Conservation (phyloP, 768 basidiomycete genomes). For the Tephrocybe rancida region DNA sequence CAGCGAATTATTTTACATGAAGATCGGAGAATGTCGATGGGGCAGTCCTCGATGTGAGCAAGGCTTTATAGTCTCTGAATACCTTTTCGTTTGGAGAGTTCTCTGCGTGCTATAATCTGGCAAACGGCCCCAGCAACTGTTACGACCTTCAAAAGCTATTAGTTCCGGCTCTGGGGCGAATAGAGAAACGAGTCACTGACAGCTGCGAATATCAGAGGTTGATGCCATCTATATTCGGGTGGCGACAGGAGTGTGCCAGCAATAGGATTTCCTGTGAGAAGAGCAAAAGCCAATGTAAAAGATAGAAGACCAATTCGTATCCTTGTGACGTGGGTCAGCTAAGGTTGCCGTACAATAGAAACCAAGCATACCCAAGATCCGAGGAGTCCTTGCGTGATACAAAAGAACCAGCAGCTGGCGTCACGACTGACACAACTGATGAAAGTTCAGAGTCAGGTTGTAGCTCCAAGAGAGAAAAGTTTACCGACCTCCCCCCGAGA, state of each 20-base stretch:
- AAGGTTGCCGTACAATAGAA: background rate
- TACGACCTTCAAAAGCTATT: constrained; percentile 25
- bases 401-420: constrained; percentile 40
- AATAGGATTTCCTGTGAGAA: constrained; percentile 54
- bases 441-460: constrained; percentile 1
- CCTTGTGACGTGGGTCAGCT: constrained; percentile 23
- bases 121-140: constrained; percentile 36
- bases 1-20: background rate
- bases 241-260: constrained; percentile 49
- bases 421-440: constrained; percentile 41
- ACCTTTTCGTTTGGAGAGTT: constrained; percentile 30
- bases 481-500: constrained; percentile 52
- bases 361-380: constrained; percentile 43
- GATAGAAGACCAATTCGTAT: constrained; percentile 49
- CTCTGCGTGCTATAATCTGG: constrained; percentile 32
- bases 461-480: background rate
- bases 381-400: constrained; percentile 40
- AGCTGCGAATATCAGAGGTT: constrained; percentile 46
- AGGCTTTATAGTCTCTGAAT: constrained; percentile 19
- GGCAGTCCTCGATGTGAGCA: too few relatives aligned
- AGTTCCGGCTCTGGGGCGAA: background rate
- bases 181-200: constrained; percentile 26
- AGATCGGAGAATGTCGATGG: too few relatives aligned
- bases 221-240: constrained; percentile 38
- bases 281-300: constrained; percentile 44